Evolutionary conservation across 1,284 basidiomycete genomes (phyloP).

Genomic region (Agroathelia rolfsii): DNA sequence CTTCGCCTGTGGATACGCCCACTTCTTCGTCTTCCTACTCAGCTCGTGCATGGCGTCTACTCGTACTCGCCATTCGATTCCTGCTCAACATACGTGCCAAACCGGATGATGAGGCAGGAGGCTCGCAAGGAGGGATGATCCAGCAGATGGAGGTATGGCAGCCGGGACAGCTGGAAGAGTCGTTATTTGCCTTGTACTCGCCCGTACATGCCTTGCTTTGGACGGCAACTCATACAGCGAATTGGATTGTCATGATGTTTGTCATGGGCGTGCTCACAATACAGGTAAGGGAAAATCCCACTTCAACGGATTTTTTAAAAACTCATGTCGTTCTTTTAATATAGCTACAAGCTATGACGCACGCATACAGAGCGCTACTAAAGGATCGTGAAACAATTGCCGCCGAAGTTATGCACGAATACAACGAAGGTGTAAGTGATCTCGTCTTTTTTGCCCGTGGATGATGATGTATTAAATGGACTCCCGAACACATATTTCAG

Average conservation of each 20-base stretch:
- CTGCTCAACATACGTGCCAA: constrained; percentile 53
- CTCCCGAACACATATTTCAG: constrained; percentile 28
- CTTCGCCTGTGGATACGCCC: constrained; percentile 31
- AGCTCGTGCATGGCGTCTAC: constrained; percentile 35
- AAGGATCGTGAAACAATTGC: constrained; percentile 72
- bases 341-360: constrained; percentile 41
- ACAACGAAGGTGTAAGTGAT: constrained; percentile 60
- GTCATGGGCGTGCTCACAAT: constrained; percentile 55
- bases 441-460: not conserved
- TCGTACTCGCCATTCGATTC: constrained; percentile 52
- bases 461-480: constrained; percentile 8
- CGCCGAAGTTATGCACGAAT: constrained; percentile 79
- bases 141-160: constrained; percentile 73
- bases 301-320: constrained; percentile 11
- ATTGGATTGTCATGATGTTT: constrained; percentile 61
- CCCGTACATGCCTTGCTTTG: constrained; percentile 66
- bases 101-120: constrained; percentile 30
- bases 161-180: constrained; percentile 62
- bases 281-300: constrained; percentile 44
- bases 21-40: constrained; percentile 25
- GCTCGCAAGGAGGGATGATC: constrained; percentile 31
- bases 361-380: constrained; percentile 50
- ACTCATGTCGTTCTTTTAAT: constrained; percentile 6
- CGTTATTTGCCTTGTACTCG: constrained; percentile 66
- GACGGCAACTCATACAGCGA: constrained; percentile 57